Evolutionary conservation across 805 yeast species (phyloP), one percentile per base, ranked within the genome.

Genomic region (Priceomyces medius): DNA sequence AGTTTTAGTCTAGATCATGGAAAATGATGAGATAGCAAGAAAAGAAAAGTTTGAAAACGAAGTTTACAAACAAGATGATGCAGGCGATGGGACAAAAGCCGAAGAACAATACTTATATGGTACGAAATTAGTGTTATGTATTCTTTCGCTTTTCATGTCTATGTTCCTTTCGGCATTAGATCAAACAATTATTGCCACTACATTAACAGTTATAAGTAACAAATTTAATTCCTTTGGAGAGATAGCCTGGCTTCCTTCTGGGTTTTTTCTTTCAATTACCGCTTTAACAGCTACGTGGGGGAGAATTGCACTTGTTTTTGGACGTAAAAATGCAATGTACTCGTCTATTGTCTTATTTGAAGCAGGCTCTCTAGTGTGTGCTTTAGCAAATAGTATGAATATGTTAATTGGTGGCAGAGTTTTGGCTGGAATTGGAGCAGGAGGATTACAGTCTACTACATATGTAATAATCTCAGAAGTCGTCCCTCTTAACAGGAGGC

Each of bases 371-470:
- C 53, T 68, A 31, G 54, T 68, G 56, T 62, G 70, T 49, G 73
- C 72, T 0, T 55, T 68, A 40, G 48, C 72, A 4, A 50, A 48
- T 16, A 46, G 42, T 40, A 68, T 68, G 73, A 56, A 65, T 45
- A 53, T 57, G n/a, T 54, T 68, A 20, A 68, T 68, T 45, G 73
- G 74, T 3, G 73, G 73, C 4, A 50, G 72, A 50, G 70, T 60
- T 3, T 46, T 66, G 31, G 66, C 62, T 2, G 71, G 71, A 37
- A 46, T 64, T 19, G 72, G 72, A 10, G 71, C 62, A 12, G 66
- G 66, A 16, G 67, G 69, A 17, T 56, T 66, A 23, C 67, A 59
- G 44, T 43, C 58, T 1, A 40, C 63, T 40, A 49, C 51, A 0
- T 61, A 58, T 38, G 56, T 64, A 35, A 54, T 66, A 28, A 47